Percentiles rank a stretch among this genome's conserved stretches.
Conservation (phyloP, 345 rosid genomes). For the Linum trigynum region DNA sequence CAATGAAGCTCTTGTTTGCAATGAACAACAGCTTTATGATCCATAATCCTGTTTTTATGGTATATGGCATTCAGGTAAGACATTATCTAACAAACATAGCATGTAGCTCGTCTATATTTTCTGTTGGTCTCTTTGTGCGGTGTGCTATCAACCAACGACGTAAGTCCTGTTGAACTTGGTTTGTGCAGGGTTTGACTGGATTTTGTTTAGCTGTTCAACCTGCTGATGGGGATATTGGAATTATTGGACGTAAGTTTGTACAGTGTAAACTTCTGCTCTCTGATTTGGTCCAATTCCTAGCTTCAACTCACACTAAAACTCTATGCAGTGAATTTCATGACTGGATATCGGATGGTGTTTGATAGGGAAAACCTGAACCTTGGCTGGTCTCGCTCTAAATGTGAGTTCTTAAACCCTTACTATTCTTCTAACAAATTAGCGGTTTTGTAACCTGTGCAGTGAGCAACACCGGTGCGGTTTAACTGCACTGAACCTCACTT, state of each 20-base stretch:
- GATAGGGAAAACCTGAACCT: constrained; percentile 73
- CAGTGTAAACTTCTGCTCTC: constrained; percentile 1
- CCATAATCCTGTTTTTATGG: constrained; percentile 52
- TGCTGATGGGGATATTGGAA: constrained; percentile 44
- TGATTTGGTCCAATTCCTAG: no score
- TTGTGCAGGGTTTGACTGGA: constrained; percentile 36
- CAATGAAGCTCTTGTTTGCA: constrained; percentile 53
- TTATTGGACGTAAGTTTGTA: constrained; percentile 58
- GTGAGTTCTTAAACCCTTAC: constrained; percentile 29
- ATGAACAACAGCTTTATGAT: constrained; percentile 62
- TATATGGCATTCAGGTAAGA: constrained; percentile 58
- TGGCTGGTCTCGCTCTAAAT: constrained; percentile 74
- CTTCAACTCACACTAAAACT: not conserved
- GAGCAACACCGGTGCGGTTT: no score
- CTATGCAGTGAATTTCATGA: constrained; percentile 80
- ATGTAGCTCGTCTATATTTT: not conserved
- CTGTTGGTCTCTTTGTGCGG: no score
- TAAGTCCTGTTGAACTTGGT: constrained; percentile 6
- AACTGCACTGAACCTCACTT: not conserved
- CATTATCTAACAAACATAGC: not conserved
- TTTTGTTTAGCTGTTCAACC: constrained; percentile 71
- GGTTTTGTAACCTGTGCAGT: not conserved
- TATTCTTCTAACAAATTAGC: not conserved
- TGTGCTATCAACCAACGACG: not conserved
- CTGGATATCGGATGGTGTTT: constrained; percentile 64